Percentiles rank a stretch among this genome's conserved stretches.
Evolutionary conservation across 2,329 filamentous ascomycete genomes (phyloP).

Genomic region (Pezicula carpinea): DNA sequence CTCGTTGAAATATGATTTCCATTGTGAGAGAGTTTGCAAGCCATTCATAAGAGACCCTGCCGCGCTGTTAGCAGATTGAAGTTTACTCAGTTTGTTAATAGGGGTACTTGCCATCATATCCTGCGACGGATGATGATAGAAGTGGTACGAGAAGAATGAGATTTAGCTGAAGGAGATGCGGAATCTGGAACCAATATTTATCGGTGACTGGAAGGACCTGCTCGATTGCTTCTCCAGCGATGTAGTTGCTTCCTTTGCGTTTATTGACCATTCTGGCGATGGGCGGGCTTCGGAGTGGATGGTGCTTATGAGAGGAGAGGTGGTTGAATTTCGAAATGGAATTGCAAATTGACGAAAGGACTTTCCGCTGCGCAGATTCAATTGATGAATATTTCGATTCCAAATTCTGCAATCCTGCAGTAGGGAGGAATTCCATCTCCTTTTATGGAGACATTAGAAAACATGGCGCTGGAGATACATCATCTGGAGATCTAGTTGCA

Average conservation of each 20-base stretch:
- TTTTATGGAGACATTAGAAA: no score
- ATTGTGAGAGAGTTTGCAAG: constrained; percentile 36
- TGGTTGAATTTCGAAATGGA: no score
- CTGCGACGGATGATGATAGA: constrained; percentile 11
- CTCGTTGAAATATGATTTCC: constrained; percentile 36
- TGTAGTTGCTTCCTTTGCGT: neutral
- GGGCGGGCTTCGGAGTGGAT: neutral
- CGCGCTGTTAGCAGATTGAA: neutral
- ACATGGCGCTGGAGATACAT: no score
- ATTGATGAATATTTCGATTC: no score
- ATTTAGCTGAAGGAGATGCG: constrained; percentile 14
- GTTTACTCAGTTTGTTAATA: neutral
- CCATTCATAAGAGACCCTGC: constrained; percentile 38
- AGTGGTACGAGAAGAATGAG: constrained; percentile 16
- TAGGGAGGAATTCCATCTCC: no score
- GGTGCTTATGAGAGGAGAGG: no score
- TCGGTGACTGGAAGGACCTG: neutral
- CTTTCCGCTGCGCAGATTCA: no score
- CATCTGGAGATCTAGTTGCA: no score
- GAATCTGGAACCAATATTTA: constrained; percentile 1
- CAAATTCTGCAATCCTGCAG: no score
- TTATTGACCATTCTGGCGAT: neutral
- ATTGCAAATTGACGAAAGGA: no score
- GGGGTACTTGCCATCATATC: constrained; percentile 14
- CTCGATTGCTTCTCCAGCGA: neutral